Evolutionary conservation across 2,329 filamentous ascomycete genomes (phyloP).

Genomic region (Scedosporium dehoogii): DNA sequence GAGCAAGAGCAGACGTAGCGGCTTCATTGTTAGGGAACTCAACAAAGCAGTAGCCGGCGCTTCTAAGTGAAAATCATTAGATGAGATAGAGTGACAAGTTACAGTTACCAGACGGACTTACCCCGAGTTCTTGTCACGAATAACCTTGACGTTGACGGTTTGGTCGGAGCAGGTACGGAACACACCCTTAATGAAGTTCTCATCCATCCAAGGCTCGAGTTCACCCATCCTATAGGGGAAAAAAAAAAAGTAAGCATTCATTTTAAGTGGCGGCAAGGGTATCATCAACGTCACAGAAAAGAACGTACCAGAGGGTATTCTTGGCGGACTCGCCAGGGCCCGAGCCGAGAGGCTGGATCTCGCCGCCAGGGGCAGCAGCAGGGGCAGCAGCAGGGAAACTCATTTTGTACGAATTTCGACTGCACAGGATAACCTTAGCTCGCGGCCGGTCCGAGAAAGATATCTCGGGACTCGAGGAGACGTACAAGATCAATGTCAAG

Average conservation of each 20-base stretch:
- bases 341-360: conserved; percentile 19
- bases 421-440: too few species aligned
- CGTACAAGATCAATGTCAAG: background rate
- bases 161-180: conserved; percentile 85
- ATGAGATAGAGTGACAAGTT: background rate
- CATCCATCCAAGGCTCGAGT: conserved; percentile 97
- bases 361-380: conserved; percentile 14
- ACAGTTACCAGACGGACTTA: conserved; percentile 29
- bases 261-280: background rate
- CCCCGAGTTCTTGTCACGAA: conserved; percentile 98
- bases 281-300: background rate
- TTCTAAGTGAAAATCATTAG: conserved; percentile 40
- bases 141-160: conserved; percentile 97
- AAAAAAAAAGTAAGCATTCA: background rate
- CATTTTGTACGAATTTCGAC: conserved; percentile 7
- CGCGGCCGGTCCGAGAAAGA: too few species aligned
- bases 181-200: conserved; percentile 94
- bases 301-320: conserved; percentile 45
- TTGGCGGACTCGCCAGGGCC: conserved; percentile 38
- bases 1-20: conserved; percentile 78
- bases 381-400: conserved; percentile 12
- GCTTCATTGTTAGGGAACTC: conserved; percentile 78
- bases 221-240: conserved; percentile 77
- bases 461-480: background rate
- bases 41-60: conserved; percentile 97